These are phyloP conservation scores for Leccinum sublutescens DNA, from an alignment of 768 basidiomycete species.

Conservation along the genomic window DNA sequence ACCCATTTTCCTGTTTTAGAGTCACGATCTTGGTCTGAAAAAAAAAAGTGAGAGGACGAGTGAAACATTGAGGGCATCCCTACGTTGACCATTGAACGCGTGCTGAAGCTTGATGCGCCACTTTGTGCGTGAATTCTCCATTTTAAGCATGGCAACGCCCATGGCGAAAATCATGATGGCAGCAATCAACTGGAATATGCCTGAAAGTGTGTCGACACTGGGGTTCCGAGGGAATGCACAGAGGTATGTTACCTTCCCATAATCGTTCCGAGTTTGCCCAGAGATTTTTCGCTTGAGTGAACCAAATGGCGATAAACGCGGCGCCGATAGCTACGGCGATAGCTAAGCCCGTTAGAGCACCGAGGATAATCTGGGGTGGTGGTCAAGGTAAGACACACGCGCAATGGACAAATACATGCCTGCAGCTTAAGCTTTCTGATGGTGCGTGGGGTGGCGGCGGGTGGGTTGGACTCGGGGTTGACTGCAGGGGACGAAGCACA, in stretches of 20 bases:
- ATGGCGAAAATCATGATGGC: slow-evolving; percentile 86
- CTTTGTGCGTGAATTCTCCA: slow-evolving; percentile 91
- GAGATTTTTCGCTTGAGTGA: slow-evolving; percentile 82
- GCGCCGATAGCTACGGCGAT: slow-evolving; percentile 83
- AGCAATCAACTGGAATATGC: slow-evolving; percentile 68
- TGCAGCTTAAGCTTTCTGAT: slow-evolving; percentile 70
- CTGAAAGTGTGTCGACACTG: slow-evolving; percentile 32
- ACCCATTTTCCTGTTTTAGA: slow-evolving; percentile 74
- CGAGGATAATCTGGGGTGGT: slow-evolving; percentile 65
- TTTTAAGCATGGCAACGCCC: slow-evolving; percentile 92
- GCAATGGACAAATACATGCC: slow-evolving; percentile 30
- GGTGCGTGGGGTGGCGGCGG: slow-evolving; percentile 41
- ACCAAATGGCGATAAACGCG: slow-evolving; percentile 93
- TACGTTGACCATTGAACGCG: slow-evolving; percentile 67
- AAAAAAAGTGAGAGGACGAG: neutral
- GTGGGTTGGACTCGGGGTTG: slow-evolving; percentile 27
- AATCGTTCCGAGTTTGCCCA: slow-evolving; percentile 83
- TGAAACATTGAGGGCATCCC: slow-evolving; percentile 13
- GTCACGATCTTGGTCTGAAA: slow-evolving; percentile 43
- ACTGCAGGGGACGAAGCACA: neutral
- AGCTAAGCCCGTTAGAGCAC: slow-evolving; percentile 70
- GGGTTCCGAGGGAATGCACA: neutral
- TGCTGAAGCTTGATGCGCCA: slow-evolving; percentile 88
- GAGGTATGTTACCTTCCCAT: slow-evolving; percentile 74
- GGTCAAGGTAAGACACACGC: neutral